Conservation (phyloP, 2,329 filamentous ascomycete genomes). For the Talaromyces sp. region DNA sequence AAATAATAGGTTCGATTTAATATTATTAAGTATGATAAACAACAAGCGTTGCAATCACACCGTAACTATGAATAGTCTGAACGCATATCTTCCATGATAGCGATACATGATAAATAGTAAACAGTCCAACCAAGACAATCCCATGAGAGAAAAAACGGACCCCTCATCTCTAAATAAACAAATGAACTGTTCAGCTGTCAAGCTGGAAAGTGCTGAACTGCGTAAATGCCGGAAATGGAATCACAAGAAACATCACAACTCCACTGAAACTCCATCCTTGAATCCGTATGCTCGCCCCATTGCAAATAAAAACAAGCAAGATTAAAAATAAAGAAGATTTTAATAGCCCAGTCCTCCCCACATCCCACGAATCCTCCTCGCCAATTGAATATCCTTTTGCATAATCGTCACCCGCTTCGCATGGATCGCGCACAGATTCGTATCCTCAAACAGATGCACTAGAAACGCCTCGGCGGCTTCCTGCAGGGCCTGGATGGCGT, state of each 20-base stretch:
- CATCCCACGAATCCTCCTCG: conserved; percentile 69
- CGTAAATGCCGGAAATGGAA: not conserved
- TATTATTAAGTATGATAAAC: not conserved
- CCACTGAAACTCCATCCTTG: not conserved
- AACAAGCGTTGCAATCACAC: not conserved
- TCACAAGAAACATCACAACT: not conserved
- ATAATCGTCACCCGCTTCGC: conserved; percentile 95
- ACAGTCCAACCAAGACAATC: not conserved
- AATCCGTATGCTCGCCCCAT: not conserved
- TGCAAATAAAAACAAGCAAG: not conserved
- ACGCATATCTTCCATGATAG: not conserved
- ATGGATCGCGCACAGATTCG: conserved; percentile 93
- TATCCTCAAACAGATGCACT: conserved; percentile 93
- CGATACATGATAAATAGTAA: not conserved
- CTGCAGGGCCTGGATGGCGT: conserved; percentile 87
- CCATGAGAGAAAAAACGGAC: not conserved
- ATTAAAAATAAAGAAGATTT: not conserved
- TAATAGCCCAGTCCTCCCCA: conserved; percentile 63
- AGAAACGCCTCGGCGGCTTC: conserved; percentile 96
- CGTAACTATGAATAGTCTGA: not conserved
- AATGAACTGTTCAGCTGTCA: not conserved
- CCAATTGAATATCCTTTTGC: conserved; percentile 96
- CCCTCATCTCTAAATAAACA: not conserved
- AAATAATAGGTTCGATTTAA: not conserved
- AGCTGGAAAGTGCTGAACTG: not conserved